phyloP scores from a whole-genome alignment of 495 filamentous ascomycete genomes.

The Aspergillus ostianus region DNA sequence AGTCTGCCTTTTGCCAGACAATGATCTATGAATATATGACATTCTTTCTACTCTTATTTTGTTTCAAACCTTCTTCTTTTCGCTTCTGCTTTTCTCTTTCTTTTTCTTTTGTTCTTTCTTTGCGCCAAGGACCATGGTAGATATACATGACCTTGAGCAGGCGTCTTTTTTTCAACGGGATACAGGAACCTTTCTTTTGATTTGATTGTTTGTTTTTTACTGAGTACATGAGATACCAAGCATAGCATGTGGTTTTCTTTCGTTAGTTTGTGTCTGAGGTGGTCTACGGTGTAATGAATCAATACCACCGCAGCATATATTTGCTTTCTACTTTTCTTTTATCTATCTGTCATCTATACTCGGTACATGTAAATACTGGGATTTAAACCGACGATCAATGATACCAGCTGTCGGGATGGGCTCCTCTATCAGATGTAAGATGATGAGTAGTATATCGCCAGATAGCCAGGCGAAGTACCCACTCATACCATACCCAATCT shows the following conservation, averaged over 20 bases:
- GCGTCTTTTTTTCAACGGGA: slow-evolving; percentile 5
- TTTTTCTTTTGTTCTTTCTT: not conserved
- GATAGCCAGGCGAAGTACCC: not conserved
- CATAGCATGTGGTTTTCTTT: slow-evolving; percentile 17
- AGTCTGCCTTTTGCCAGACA: not conserved
- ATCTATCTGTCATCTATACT: no score
- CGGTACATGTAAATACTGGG: no score
- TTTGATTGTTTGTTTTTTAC: slow-evolving; percentile 6
- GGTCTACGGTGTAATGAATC: not conserved
- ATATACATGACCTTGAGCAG: slow-evolving; percentile 1
- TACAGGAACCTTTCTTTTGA: not conserved
- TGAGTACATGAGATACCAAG: slow-evolving; percentile 32
- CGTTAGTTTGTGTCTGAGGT: slow-evolving; percentile 5
- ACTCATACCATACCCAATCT: not conserved
- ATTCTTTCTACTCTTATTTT: not conserved
- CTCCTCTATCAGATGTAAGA: no score
- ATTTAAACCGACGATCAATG: no score
- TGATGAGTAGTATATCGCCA: not conserved
- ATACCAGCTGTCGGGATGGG: no score
- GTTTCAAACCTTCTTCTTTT: not conserved
- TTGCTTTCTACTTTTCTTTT: not conserved
- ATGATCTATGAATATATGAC: not conserved
- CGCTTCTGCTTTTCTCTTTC: not conserved
- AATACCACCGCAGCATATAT: not conserved
- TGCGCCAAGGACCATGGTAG: not conserved